Conservation (phyloP, 2,329 filamentous ascomycete species). For the Purpureocillium lavendulum region DNA sequence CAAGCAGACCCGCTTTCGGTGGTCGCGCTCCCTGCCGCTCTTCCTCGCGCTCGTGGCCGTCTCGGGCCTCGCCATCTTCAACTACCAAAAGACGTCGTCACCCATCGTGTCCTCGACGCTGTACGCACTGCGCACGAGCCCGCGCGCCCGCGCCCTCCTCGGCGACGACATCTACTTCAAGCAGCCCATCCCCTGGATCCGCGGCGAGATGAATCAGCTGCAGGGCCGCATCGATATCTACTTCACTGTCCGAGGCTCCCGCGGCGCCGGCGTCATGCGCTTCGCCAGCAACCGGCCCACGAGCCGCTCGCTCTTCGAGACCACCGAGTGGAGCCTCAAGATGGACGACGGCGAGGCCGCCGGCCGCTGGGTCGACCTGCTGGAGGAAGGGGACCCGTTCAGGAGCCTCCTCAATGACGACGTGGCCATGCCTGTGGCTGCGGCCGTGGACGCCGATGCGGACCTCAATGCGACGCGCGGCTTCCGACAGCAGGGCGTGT, state of each 20-base stretch:
- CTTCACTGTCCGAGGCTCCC: conserved; percentile 80
- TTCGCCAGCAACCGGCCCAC: conserved; percentile 67
- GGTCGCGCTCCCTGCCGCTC: conserved; percentile 68
- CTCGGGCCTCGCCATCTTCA: conserved; percentile 85
- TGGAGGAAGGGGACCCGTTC: conserved; percentile 67
- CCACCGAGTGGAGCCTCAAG: conserved; percentile 81
- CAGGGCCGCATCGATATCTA: conserved; percentile 82
- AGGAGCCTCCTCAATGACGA: conserved; percentile 36
- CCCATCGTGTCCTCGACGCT: conserved; percentile 81
- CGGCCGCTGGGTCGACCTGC: conserved; percentile 57
- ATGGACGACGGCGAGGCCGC: conserved; percentile 36
- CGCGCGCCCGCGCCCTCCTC: conserved; percentile 64
- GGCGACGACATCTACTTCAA: conserved; percentile 84
- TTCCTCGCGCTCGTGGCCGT: conserved; percentile 66
- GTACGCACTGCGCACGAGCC: conserved; percentile 81
- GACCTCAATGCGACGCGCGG: conserved; percentile 27
- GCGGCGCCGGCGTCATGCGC: conserved; percentile 61
- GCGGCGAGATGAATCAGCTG: conserved; percentile 85
- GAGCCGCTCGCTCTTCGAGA: conserved; percentile 64
- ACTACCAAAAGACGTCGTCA: conserved; percentile 94
- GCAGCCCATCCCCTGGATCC: conserved; percentile 73
- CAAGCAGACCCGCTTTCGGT: conserved; percentile 42
- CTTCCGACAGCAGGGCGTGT: conserved; percentile 39
- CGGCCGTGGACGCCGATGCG: conserved; percentile 24
- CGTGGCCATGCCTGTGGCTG: conserved; percentile 15